These are phyloP conservation scores for Phytophthora crassamura DNA, from an alignment of 352 stramenopile species.

Conservation along the genomic window DNA sequence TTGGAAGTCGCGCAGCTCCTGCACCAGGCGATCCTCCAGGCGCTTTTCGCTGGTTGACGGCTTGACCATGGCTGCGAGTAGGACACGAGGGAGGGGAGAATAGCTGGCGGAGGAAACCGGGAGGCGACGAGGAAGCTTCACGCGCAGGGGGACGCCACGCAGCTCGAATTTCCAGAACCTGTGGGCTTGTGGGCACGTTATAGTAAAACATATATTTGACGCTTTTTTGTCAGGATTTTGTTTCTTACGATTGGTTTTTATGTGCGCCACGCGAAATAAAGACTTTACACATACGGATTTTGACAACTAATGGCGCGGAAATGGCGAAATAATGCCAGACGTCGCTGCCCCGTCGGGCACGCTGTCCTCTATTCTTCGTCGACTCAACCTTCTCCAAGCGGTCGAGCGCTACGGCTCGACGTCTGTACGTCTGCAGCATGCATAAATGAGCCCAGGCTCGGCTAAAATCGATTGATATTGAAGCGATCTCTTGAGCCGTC, in stretches of 20 bases:
- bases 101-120: neutral
- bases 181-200: too few relatives aligned
- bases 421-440: neutral
- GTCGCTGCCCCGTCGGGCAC: too few relatives aligned
- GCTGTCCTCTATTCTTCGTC: too few relatives aligned
- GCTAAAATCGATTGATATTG: conserved; percentile 2
- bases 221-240: too few relatives aligned
- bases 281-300: too few relatives aligned
- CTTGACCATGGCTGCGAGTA: conserved; percentile 29
- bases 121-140: too few relatives aligned
- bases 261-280: too few relatives aligned
- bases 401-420: neutral
- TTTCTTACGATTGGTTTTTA: too few relatives aligned
- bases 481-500: conserved; percentile 1
- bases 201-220: too few relatives aligned
- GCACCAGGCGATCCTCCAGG: conserved; percentile 83
- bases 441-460: neutral
- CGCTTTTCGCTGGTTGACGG: conserved; percentile 71
- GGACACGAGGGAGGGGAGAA: neutral
- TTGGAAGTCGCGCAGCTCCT: conserved; percentile 89
- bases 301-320: too few relatives aligned
- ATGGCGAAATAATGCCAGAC: too few relatives aligned
- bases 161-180: neutral
- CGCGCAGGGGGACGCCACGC: conserved; percentile 18
- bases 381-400: neutral